These are phyloP conservation scores for Schrenkiella parvula DNA, from an alignment of 345 rosid genomes.

Conservation along the genomic window DNA sequence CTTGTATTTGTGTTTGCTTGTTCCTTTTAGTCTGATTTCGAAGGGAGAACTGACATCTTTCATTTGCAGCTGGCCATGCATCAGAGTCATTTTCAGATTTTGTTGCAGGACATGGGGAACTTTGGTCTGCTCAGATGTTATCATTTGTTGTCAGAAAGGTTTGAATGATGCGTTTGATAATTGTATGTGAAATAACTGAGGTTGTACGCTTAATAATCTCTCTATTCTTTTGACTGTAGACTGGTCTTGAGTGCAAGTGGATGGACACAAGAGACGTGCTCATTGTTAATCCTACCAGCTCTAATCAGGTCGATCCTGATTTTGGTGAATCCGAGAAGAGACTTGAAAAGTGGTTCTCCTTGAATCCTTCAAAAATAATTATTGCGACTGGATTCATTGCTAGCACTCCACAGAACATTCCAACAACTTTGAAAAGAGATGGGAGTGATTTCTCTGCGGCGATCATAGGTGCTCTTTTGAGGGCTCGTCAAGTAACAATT, in stretches of 20 bases:
- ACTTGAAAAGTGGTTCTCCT: slow-evolving; percentile 80
- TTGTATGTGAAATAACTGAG: neutral
- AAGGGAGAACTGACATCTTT: slow-evolving; percentile 1
- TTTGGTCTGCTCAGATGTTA: slow-evolving; percentile 95
- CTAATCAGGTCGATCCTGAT: slow-evolving; percentile 97
- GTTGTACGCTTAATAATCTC: neutral
- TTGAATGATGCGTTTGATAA: neutral
- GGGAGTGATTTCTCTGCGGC: slow-evolving; percentile 99
- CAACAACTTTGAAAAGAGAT: slow-evolving; percentile 96
- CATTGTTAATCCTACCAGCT: slow-evolving; percentile 79
- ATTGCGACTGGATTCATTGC: slow-evolving; percentile 99
- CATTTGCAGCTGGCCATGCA: slow-evolving; percentile 84
- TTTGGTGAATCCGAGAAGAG: slow-evolving; percentile 65
- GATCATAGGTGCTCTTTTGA: slow-evolving; percentile 82
- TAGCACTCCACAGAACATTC: slow-evolving; percentile 89
- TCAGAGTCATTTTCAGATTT: slow-evolving; percentile 94
- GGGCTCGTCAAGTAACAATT: slow-evolving; percentile 83
- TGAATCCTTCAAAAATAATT: slow-evolving; percentile 54
- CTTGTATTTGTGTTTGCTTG: neutral
- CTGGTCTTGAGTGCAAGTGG: slow-evolving; percentile 77
- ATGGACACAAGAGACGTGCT: slow-evolving; percentile 98
- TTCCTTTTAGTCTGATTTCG: neutral
- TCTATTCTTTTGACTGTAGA: slow-evolving; percentile 41
- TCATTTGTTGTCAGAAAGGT: slow-evolving; percentile 83
- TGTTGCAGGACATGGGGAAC: slow-evolving; percentile 95